Base-by-base conservation (phyloP, 2,329 filamentous ascomycete genomes). In the Botryosphaeria agaves region DNA sequence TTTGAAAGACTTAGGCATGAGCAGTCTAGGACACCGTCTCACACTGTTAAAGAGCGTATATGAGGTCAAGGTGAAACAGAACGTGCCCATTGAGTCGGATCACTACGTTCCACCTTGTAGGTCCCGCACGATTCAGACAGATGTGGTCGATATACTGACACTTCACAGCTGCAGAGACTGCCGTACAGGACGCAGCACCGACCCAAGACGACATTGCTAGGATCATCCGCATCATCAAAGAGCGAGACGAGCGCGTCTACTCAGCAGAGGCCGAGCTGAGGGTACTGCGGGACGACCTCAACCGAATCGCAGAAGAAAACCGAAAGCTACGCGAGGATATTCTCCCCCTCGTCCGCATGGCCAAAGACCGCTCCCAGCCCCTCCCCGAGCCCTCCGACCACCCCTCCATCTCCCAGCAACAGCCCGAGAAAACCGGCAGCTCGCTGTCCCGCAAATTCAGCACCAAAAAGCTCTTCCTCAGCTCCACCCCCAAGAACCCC, bases 21-120 rank as follows among this genome's bases (percentile, higher is more conserved):
- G 66, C 38, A 95, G 87, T 56, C 83, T 94, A 28, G 89, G 89
- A 24, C 89, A 98, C 58, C 76, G 89, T 36, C 64, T 98, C 44
- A 92, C 84, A 14, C 91, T 98, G 34, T 66, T 98, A 34, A 95
- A 94, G 59, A 85, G 76, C 45, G 84, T 95, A 32, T 95, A 94
- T 57, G 85, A 95, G 48, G 76, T 89, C 47, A 98, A 98, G 60
- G 77, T 87, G 52, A 83, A 83, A 39, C 85, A 94, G 48, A 84
- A 92, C 44, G 72, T 95, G 36, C 78, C 82, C 11, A 70, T 94
- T 43, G 87, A 95, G 48, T 76, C 77, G 37, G 87, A 94, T 45
- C 82, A 95, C 53, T 98, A 94, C 51, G 69, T 94, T 30, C 89
- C 89, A 21, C 63, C 89, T 30, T 89, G 85, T 93, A 75, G 45